Conservation (phyloP, 2,329 filamentous ascomycete species). For the Fusarium verticillioides region DNA sequence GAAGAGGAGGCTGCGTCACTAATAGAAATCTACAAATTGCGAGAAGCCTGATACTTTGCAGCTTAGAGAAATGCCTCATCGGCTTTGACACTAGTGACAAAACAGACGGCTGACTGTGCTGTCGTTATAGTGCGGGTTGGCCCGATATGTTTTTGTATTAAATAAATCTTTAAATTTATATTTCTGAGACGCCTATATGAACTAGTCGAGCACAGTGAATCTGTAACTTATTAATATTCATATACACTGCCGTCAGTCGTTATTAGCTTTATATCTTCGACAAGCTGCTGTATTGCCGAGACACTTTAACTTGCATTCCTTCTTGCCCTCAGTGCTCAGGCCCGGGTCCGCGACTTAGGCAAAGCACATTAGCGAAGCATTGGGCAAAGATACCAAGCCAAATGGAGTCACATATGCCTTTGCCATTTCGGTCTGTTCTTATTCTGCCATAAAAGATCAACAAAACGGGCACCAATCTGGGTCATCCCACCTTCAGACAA, state of each 20-base stretch:
- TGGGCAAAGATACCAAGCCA: fast-evolving
- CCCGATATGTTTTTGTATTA: background rate
- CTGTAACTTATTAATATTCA: background rate
- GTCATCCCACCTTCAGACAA: background rate
- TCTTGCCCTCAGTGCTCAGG: background rate
- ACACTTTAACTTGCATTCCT: background rate
- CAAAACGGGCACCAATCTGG: background rate
- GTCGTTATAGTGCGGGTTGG: background rate
- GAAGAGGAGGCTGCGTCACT: background rate
- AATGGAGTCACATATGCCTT: background rate
- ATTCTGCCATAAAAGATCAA: no score
- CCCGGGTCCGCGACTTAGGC: background rate
- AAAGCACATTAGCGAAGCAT: background rate
- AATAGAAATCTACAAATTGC: no score
- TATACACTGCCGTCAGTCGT: fast-evolving
- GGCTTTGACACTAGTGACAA: fast-evolving
- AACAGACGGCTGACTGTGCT: background rate
- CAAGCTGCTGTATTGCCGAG: background rate
- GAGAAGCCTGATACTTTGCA: no score
- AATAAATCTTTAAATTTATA: fast-evolving
- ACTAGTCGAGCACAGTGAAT: background rate
- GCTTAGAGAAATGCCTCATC: background rate
- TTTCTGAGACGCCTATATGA: background rate
- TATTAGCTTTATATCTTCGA: background rate
- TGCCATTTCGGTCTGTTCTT: background rate